phyloP scores from a whole-genome alignment of 257 asterid species.

The Primulina tabacum region DNA sequence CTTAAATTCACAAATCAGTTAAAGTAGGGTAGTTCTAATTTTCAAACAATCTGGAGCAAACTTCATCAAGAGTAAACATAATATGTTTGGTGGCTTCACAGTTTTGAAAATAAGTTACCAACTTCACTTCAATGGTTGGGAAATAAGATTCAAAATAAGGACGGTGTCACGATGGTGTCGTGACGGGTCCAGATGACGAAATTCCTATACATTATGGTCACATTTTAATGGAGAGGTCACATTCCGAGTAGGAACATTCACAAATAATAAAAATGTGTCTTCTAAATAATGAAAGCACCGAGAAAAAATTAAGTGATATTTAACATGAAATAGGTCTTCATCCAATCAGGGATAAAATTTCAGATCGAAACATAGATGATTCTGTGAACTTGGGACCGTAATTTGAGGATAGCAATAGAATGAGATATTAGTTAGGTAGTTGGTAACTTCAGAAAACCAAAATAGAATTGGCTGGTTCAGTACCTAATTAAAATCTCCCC shows the following conservation, averaged over 20 bases:
- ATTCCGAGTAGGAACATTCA: not conserved
- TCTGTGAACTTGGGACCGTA: not conserved
- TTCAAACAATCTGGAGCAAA: not conserved
- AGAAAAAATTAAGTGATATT: not conserved
- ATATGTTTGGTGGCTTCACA: not conserved
- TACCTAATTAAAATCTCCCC: constrained; percentile 89
- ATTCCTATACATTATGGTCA: not conserved
- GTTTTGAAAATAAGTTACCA: no score
- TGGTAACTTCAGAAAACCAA: not conserved
- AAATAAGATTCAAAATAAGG: not conserved
- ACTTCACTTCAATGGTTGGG: not conserved
- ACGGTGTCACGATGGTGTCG: not conserved
- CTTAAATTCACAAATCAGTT: not conserved
- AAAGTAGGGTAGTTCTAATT: not conserved
- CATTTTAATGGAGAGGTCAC: not conserved
- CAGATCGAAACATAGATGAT: no score
- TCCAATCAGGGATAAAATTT: not conserved
- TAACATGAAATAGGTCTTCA: not conserved
- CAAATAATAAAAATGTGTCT: not conserved
- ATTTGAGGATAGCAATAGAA: not conserved
- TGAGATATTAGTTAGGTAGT: not conserved
- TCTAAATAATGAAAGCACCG: not conserved
- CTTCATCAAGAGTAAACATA: not conserved
- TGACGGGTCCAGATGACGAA: not conserved
- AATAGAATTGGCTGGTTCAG: not conserved